Evolutionary conservation across 31 red algal genomes (phyloP).

Genomic region (Asparagopsis taxiformis): DNA sequence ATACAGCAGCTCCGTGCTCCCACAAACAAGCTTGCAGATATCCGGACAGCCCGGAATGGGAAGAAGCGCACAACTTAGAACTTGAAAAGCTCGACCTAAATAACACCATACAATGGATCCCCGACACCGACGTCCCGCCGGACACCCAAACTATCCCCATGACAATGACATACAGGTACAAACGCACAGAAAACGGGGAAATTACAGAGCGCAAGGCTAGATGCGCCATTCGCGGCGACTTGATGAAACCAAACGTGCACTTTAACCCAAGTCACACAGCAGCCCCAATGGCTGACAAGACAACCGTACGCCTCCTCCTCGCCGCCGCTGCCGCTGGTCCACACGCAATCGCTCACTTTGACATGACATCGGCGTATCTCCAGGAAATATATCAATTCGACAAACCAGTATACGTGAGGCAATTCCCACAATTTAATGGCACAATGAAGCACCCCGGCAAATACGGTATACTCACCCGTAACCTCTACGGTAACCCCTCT

Average conservation of each 20-base stretch:
- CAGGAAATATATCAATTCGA: not conserved
- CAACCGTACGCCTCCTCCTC: not conserved
- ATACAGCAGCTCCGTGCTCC: too few relatives aligned
- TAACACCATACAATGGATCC: too few relatives aligned
- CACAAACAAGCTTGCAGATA: too few relatives aligned
- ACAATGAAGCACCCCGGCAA: constrained; percentile 1
- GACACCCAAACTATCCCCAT: constrained; percentile 1
- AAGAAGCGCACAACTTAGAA: too few relatives aligned
- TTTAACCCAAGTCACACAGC: not conserved
- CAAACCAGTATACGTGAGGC: constrained; percentile 4
- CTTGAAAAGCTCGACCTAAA: too few relatives aligned
- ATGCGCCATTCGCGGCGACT: not conserved
- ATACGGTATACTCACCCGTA: not conserved
- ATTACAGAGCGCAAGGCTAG: not conserved
- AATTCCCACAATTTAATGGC: constrained; percentile 16
- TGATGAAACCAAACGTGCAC: not conserved
- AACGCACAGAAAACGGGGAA: not conserved
- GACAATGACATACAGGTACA: constrained; percentile 3
- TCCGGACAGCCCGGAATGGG: too few relatives aligned
- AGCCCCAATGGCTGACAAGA: constrained; percentile 5
- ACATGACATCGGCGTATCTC: constrained; percentile 8
- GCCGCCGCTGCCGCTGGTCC: not conserved
- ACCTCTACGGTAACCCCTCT: constrained; percentile 9
- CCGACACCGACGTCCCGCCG: constrained; percentile 4
- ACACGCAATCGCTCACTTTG: not conserved